Conservation (phyloP, 495 filamentous ascomycete species). For the Penicillium lividum region DNA sequence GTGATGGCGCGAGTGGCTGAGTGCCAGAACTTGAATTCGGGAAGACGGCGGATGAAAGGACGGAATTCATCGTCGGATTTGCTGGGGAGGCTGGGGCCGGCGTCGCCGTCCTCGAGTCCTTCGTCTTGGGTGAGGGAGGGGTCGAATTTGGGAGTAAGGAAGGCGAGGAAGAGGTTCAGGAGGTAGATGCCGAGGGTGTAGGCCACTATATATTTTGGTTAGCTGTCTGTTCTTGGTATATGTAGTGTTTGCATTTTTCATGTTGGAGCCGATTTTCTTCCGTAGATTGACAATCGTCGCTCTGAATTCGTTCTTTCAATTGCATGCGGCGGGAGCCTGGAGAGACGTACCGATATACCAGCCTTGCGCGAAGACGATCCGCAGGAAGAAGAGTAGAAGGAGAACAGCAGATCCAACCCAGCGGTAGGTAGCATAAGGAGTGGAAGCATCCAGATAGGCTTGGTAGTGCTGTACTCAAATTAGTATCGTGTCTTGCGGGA, state of each 20-base stretch:
- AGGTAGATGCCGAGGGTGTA: slow-evolving; percentile 99
- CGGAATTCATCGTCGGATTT: slow-evolving; percentile 97
- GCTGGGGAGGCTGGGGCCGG: slow-evolving; percentile 70
- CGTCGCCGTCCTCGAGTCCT: slow-evolving; percentile 89
- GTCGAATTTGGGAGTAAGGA: slow-evolving; percentile 98
- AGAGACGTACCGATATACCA: slow-evolving; percentile 90
- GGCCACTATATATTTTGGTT: slow-evolving; percentile 60
- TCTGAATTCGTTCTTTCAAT: slow-evolving; percentile 1
- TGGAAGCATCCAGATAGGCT: slow-evolving; percentile 88
- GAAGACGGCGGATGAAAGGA: slow-evolving; percentile 91
- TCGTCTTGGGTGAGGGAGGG: slow-evolving; percentile 94
- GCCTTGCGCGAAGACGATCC: slow-evolving; percentile 88
- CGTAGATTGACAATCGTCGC: background rate
- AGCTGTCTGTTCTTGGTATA: slow-evolving; percentile 1
- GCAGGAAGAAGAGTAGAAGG: slow-evolving; percentile 78
- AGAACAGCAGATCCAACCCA: slow-evolving; percentile 79
- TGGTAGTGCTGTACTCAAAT: slow-evolving; percentile 75
- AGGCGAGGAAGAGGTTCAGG: slow-evolving; percentile 98
- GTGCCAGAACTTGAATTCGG: slow-evolving; percentile 99
- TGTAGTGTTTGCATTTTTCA: background rate
- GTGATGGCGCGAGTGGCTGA: slow-evolving; percentile 82
- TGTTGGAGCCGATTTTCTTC: background rate
- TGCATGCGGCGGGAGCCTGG: background rate
- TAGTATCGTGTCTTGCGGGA: slow-evolving; percentile 4
- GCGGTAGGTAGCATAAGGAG: slow-evolving; percentile 82